Evolutionary conservation across 169 alveolate species (phyloP), one percentile per base, ranked within the genome.

Genomic region (Plasmodium vivax): DNA sequence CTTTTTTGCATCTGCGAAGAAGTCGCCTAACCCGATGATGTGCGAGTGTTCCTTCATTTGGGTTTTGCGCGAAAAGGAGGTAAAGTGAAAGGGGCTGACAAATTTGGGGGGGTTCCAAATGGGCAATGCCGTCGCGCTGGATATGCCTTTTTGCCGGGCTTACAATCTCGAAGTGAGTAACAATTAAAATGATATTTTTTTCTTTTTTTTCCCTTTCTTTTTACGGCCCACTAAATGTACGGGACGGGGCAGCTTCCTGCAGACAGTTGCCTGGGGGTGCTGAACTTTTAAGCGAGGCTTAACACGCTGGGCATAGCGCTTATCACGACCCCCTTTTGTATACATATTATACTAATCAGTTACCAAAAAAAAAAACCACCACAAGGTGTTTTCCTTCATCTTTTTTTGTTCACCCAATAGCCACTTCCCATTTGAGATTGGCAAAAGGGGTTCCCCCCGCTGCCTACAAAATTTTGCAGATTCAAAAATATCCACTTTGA

Each of bases 1-100:
- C 68, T 71, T 90, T 62, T 81, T 82, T 45, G 72, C 84, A 54
- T 62, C 80, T 45, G 56, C 9, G 27, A 90, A 90, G 30, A 81
- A 9, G 83, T 90, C 77, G 14, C 94, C 94, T 47, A 72, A 14
- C 8, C 94, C 94, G 54, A 90, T 79, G 23, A 90, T 45, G 47
- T 82, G 90, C 34, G 84, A 82, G 62, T 54, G 81, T 34, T 87
- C 83, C 45, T 75, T 56, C 85, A 75, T 87, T 47, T 51, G 14
- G 19, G 27, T 45, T 75, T 41, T 77, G 36, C 30, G 71, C 19
- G 68, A 36, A 56, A 58, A 38, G 19, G 1, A 38, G 45, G 3
- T 12, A 82, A 75, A 3, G 14, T 51, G 56, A 1, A 47, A 45
- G 6, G n/a, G 3, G 8, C 8, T 82, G 3, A 34, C 3, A 83